Evolutionary conservation across 306 rosid species (phyloP).

Genomic region (Glycine tomentella): DNA sequence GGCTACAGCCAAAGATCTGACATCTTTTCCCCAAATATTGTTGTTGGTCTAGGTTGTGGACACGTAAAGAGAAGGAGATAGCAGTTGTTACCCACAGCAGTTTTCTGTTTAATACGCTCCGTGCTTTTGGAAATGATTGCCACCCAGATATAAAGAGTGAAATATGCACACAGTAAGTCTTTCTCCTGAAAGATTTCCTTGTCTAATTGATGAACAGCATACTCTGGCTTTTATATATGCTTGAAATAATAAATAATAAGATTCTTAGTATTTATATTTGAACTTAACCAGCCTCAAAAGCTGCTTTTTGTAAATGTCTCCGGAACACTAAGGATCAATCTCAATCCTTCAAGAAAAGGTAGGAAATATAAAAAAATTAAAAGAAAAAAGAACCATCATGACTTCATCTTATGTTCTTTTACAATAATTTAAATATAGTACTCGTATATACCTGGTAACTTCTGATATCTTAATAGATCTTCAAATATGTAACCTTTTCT

Average conservation of each 20-base stretch:
- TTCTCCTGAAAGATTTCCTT: neutral
- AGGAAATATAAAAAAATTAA: no score
- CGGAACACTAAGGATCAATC: neutral
- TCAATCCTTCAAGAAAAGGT: neutral
- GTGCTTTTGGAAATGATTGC: slow-evolving; percentile 77
- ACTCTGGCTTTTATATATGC: neutral
- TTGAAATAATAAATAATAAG: slow-evolving; percentile 14
- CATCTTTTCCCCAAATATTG: slow-evolving; percentile 13
- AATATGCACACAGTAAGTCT: slow-evolving; percentile 68
- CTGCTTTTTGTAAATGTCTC: neutral
- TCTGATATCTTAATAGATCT: neutral
- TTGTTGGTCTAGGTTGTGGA: slow-evolving; percentile 72
- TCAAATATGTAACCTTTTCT: slow-evolving; percentile 2
- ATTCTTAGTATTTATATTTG: no score
- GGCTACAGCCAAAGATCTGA: slow-evolving; percentile 10
- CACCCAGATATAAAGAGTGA: slow-evolving; percentile 73
- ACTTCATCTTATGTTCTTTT: slow-evolving; percentile 1
- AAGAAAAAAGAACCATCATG: neutral
- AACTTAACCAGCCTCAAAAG: no score
- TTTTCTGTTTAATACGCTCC: slow-evolving; percentile 69
- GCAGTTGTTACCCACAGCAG: slow-evolving; percentile 82
- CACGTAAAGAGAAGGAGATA: slow-evolving; percentile 85
- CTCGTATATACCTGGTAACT: neutral
- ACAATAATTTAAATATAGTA: neutral
- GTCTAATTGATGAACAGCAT: neutral